Conservation (phyloP, 805 yeast species). For the Teunomyces barrocoloradensis region DNA sequence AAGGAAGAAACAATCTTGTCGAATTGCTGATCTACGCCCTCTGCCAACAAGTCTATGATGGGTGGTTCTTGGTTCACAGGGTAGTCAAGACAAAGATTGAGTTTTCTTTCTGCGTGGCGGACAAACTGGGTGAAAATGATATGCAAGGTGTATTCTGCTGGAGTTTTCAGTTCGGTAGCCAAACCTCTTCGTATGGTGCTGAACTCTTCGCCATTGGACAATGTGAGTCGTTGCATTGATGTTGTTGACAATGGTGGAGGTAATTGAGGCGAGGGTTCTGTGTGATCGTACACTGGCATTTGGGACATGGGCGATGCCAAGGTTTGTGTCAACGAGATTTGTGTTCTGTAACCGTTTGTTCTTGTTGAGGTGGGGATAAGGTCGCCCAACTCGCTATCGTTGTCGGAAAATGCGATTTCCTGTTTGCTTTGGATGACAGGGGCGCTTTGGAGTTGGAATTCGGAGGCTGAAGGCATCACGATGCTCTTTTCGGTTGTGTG, state of each 20-base stretch:
- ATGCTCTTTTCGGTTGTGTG: neutral
- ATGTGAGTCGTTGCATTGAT: conserved; percentile 22
- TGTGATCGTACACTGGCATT: conserved; percentile 12
- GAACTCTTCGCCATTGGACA: conserved; percentile 35
- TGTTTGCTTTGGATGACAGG: conserved; percentile 11
- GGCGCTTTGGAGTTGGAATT: conserved; percentile 15
- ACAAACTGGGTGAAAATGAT: conserved; percentile 94
- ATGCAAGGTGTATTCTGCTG: conserved; percentile 90
- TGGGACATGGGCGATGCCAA: conserved; percentile 23
- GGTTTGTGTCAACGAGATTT: conserved; percentile 12
- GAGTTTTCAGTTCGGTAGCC: conserved; percentile 61
- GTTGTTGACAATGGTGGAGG: conserved; percentile 31
- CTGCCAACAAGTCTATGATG: conserved; percentile 71
- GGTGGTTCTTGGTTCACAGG: conserved; percentile 75
- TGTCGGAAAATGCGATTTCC: neutral
- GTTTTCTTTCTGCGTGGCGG: conserved; percentile 85
- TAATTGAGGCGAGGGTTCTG: conserved; percentile 35
- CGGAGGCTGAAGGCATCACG: neutral
- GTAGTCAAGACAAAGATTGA: conserved; percentile 65
- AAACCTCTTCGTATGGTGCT: conserved; percentile 31
- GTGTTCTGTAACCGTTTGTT: neutral
- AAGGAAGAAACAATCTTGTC: conserved; percentile 82
- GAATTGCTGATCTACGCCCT: conserved; percentile 82
- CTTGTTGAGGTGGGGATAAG: neutral
- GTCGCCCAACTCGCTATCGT: neutral